These are phyloP conservation scores for Epichloe gansuensis DNA, from an alignment of 2,329 filamentous ascomycete genomes.

Conservation along the genomic window DNA sequence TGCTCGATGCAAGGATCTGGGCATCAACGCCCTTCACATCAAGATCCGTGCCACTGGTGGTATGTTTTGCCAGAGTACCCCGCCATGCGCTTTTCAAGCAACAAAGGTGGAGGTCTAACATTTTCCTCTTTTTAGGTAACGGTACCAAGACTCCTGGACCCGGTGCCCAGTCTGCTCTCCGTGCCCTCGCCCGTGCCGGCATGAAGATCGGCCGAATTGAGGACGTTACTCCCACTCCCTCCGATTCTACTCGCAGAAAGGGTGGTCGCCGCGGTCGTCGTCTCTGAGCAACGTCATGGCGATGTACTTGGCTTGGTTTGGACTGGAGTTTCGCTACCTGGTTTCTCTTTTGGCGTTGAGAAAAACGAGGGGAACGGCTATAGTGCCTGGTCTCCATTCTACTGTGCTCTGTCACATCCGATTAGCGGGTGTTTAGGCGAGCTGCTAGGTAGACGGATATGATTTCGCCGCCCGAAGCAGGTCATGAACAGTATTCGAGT, in stretches of 20 bases:
- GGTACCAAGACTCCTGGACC: conserved; percentile 99
- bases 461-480: conserved; percentile 32
- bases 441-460: conserved; percentile 28
- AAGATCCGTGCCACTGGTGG: conserved; percentile 99
- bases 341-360: conserved; percentile 52
- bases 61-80: conserved; percentile 31
- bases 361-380: conserved; percentile 63
- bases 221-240: conserved; percentile 98
- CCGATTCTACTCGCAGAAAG: conserved; percentile 99
- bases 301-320: conserved; percentile 18
- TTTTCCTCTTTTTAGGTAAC: conserved; percentile 51
- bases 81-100: background rate
- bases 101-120: background rate
- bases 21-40: conserved; percentile 92
- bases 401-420: conserved; percentile 32
- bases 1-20: conserved; percentile 62
- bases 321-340: conserved; percentile 32
- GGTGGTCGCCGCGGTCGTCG: conserved; percentile 99
- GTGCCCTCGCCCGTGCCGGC: conserved; percentile 94
- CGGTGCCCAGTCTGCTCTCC: conserved; percentile 97
- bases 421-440: conserved; percentile 13
- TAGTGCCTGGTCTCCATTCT: conserved; percentile 52
- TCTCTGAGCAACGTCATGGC: conserved; percentile 54
- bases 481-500: conserved; percentile 27
- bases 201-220: conserved; percentile 99